These are phyloP conservation scores for Persicaria maculosa DNA, from an alignment of 148 eudicot species.

Conservation along the genomic window DNA sequence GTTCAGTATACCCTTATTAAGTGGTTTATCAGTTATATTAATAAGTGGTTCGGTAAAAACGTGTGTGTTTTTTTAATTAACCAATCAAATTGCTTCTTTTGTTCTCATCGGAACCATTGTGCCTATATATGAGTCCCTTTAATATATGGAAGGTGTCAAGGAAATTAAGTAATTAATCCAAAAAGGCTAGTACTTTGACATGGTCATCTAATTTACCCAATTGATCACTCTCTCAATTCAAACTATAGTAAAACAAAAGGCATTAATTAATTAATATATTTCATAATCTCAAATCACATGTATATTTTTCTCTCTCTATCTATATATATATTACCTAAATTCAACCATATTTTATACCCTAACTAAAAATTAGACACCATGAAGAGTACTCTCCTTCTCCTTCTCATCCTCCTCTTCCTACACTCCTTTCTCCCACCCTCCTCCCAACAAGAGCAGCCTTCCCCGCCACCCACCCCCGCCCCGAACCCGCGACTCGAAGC, in stretches of 20 bases:
- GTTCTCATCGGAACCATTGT: too few relatives aligned
- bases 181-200: constrained; percentile 5
- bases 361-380: neutral
- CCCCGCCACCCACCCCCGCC: neutral
- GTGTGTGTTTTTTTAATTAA: too few relatives aligned
- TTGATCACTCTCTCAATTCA: neutral
- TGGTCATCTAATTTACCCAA: constrained; percentile 1
- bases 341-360: neutral
- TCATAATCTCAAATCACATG: neutral
- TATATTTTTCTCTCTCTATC: neutral
- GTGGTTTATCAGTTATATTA: too few relatives aligned
- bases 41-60: too few relatives aligned
- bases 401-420: neutral
- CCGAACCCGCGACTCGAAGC: constrained; percentile 46
- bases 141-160: neutral
- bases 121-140: too few relatives aligned
- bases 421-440: neutral
- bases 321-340: neutral
- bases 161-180: neutral
- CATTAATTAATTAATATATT: neutral
- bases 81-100: too few relatives aligned
- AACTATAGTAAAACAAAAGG: neutral
- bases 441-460: neutral
- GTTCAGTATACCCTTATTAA: too few relatives aligned
- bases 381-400: neutral